Conservation (phyloP, 2,329 filamentous ascomycete species). For the Coniosporium tulheliwenetii region DNA sequence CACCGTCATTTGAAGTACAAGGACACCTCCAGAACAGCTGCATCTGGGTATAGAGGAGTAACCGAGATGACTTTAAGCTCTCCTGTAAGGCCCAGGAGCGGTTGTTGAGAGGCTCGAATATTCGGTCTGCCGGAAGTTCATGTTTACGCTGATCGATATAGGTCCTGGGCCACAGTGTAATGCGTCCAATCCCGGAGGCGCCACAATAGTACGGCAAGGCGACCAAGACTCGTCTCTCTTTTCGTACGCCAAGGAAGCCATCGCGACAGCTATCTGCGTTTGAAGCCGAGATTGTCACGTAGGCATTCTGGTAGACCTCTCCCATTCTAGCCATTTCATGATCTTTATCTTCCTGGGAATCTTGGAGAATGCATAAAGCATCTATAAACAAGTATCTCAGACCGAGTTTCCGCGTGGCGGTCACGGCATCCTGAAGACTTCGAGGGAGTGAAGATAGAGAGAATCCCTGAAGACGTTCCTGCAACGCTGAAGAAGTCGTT, state of each 20-base stretch:
- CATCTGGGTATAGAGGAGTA: too few species aligned
- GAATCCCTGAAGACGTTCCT: neutral
- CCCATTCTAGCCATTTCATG: constrained; percentile 1
- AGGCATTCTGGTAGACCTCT: neutral
- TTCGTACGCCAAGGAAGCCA: neutral
- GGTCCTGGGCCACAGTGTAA: too few species aligned
- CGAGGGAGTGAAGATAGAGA: constrained; percentile 8
- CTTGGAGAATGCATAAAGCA: constrained; percentile 3
- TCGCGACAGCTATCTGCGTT: neutral
- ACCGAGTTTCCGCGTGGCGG: neutral
- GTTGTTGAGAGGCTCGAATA: neutral
- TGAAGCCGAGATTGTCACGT: neutral
- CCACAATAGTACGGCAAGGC: too few species aligned
- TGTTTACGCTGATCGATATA: too few species aligned
- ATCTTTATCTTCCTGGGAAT: constrained; percentile 1
- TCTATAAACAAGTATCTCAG: constrained; percentile 2
- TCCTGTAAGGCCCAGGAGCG: neutral
- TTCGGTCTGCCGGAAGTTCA: too few species aligned
- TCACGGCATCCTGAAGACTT: constrained; percentile 6
- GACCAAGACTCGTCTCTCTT: neutral
- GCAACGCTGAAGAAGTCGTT: neutral
- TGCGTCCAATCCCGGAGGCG: too few species aligned
- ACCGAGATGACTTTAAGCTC: too few species aligned
- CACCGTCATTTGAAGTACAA: too few species aligned
- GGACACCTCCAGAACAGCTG: too few species aligned